Base-by-base conservation (phyloP, 805 yeast species). In the Clavispora vitiphila region DNA sequence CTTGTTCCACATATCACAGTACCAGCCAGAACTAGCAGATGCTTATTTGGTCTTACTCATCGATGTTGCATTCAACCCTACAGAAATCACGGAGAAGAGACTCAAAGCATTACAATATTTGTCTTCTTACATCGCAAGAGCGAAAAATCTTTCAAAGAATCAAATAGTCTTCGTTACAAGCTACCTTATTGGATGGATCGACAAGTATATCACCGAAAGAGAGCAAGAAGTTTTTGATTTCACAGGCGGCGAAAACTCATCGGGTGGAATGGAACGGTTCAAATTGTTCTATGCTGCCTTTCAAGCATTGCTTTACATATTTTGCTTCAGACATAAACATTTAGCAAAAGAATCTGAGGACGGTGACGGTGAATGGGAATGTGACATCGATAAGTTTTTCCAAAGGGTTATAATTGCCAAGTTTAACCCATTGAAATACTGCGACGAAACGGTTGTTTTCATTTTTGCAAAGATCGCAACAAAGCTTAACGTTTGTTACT, bases 381-480 rank as follows among this genome's bases (percentile, higher is more conserved):
- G 87, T 51, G 80, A 77, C 37, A 60, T 93, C 35, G 96, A 90
- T 55, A 84, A 81, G 64, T 83, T 93, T 49, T 88, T 90, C 68
- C 96, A 85, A 61, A 74, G 95, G 49, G 77, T 86, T 55, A 80
- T 91, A 25, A 76, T 89, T 27, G 83, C 96, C 9, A 85, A 85
- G 57, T 91, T 93, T 71, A 93, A 91, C 60, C 98, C 98, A 4
- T 74, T 91, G 54, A 87, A 88, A 59, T 91, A 81, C 68, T 88
- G 96, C 64, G 91, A 90, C 57, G 95, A 86, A 55, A 87, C 95
- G 12, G 97, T 91, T 36, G 96, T 90, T 46, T 74, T 82, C 44
- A 91, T 90, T 72, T 91, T 91, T 70, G 97, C 98, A 10, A 83
- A 88, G 50, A 79, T 93, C 32, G 87, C 98, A 3, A 95, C 91